Conservation (phyloP, 495 filamentous ascomycete genomes). For the Hyaloscypha finlandica region DNA sequence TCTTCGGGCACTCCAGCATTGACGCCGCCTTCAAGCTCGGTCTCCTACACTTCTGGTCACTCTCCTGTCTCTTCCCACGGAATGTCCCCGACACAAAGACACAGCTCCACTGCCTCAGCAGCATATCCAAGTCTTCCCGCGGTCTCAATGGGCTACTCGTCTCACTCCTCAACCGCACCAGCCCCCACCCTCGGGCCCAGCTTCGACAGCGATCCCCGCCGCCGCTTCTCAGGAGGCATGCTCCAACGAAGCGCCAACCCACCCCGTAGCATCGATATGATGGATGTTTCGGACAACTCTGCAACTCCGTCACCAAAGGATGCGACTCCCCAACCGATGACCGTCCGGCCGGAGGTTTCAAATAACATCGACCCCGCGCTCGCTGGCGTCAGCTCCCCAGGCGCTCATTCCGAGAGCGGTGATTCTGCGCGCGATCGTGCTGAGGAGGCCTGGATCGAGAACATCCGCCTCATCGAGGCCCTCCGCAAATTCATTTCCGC, state of each 20-base stretch:
- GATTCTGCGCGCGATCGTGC: conserved; percentile 45
- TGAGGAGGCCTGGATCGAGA: conserved; percentile 79
- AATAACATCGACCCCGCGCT: conserved; percentile 59
- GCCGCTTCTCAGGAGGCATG: conserved; percentile 84
- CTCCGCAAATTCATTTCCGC: conserved; percentile 68
- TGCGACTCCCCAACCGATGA: conserved; percentile 31
- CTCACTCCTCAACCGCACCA: conserved; percentile 66
- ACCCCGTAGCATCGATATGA: conserved; percentile 42
- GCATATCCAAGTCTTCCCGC: conserved; percentile 88
- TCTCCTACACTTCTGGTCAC: conserved; percentile 83
- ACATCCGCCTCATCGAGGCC: conserved; percentile 76
- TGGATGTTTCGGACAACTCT: conserved; percentile 58
- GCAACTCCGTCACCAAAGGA: conserved; percentile 45
- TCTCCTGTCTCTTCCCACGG: conserved; percentile 70
- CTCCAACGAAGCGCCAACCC: conserved; percentile 64
- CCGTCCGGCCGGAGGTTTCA: conserved; percentile 47
- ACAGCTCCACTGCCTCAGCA: conserved; percentile 56
- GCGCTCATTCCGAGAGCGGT: conserved; percentile 37
- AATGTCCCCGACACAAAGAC: conserved; percentile 65
- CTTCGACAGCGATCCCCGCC: conserved; percentile 79
- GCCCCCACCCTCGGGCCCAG: conserved; percentile 77
- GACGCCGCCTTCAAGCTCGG: conserved; percentile 84
- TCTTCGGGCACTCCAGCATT: conserved; percentile 74
- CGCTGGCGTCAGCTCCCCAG: conserved; percentile 33
- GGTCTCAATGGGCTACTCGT: conserved; percentile 64